phyloP scores from a whole-genome alignment of 148 eudicot species.

The Fagopyrum homotropicum region DNA sequence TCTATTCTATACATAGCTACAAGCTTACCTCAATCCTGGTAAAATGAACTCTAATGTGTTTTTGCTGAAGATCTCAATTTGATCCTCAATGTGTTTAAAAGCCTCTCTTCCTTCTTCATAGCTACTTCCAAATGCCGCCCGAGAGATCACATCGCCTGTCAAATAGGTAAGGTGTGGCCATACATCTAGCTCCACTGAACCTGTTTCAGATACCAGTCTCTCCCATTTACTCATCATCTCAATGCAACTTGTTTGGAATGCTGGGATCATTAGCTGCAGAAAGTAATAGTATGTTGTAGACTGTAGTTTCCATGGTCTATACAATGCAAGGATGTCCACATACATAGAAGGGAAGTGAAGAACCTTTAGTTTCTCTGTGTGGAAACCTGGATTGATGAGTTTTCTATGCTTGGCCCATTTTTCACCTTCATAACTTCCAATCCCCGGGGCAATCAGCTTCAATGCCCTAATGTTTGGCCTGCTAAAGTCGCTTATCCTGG shows the following conservation, averaged over 20 bases:
- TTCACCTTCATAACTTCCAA: neutral
- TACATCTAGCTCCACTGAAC: slow-evolving; percentile 28
- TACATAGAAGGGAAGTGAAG: neutral
- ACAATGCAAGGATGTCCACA: neutral
- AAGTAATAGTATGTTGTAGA: neutral
- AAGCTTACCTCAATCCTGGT: slow-evolving; percentile 29
- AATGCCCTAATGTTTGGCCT: neutral
- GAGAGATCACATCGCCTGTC: slow-evolving; percentile 33
- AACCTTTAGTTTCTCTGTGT: slow-evolving; percentile 14
- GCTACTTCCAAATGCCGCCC: slow-evolving; percentile 38
- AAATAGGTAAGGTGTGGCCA: slow-evolving; percentile 26
- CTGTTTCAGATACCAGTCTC: slow-evolving; percentile 14
- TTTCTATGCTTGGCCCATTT: slow-evolving; percentile 13
- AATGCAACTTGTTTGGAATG: slow-evolving; percentile 20
- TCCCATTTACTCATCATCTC: slow-evolving; percentile 38
- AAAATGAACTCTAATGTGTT: slow-evolving; percentile 6
- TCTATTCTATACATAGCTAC: no score
- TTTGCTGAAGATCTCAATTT: neutral
- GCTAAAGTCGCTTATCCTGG: neutral
- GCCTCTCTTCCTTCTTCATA: slow-evolving; percentile 34
- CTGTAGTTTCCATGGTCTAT: neutral
- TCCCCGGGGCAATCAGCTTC: neutral
- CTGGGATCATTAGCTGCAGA: slow-evolving; percentile 34
- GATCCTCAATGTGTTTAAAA: slow-evolving; percentile 34
- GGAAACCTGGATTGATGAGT: slow-evolving; percentile 11